Percentiles rank a stretch among this genome's conserved stretches.
These are phyloP conservation scores for Suhomyces sp. DNA, from an alignment of 805 yeast species.

Conservation along the genomic window DNA sequence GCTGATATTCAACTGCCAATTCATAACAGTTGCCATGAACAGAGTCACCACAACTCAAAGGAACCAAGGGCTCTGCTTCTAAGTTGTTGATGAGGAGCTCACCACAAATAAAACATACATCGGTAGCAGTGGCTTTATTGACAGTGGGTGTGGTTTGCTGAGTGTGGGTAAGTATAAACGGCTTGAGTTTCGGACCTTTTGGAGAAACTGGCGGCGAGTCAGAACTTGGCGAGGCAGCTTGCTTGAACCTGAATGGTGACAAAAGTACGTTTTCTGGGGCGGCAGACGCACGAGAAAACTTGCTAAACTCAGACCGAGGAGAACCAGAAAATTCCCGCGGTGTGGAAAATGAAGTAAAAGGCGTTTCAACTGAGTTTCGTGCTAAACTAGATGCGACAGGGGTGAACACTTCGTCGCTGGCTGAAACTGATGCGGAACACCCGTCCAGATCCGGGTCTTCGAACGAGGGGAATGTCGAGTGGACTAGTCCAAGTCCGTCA, in stretches of 20 bases:
- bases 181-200: background rate
- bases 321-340: background rate
- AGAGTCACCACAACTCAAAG: slow-evolving; percentile 52
- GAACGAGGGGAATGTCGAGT: background rate
- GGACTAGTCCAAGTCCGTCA: background rate
- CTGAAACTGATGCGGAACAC: background rate
- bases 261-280: background rate
- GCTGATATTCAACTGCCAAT: slow-evolving; percentile 21
- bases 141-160: background rate
- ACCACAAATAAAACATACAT: slow-evolving; percentile 49
- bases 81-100: slow-evolving; percentile 47
- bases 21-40: slow-evolving; percentile 58
- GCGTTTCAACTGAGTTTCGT: background rate
- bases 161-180: background rate
- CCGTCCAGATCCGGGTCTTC: background rate
- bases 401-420: background rate
- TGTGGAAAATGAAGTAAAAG: background rate
- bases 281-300: background rate
- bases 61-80: slow-evolving; percentile 43
- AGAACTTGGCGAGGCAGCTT: background rate
- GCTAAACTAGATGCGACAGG: background rate
- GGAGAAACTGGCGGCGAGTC: background rate
- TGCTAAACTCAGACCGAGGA: background rate
- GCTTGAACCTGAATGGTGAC: background rate
- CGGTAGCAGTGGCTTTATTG: background rate